Base-by-base conservation (phyloP, 2,329 filamentous ascomycete genomes). In the Colletotrichum musae region DNA sequence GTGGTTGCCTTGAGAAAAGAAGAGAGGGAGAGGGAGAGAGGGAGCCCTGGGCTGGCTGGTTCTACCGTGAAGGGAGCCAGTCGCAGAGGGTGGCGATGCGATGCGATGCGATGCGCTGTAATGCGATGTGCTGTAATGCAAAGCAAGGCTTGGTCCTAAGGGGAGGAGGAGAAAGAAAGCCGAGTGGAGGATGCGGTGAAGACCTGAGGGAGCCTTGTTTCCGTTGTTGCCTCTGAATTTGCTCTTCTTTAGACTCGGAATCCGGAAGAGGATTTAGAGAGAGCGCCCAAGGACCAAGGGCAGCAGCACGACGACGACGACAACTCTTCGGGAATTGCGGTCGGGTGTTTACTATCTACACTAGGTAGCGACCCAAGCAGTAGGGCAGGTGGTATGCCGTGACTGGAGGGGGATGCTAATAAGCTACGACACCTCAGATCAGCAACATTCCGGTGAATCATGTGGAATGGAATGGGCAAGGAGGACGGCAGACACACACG, bases 341-440 rank as follows among this genome's bases (percentile, higher is more conserved):
- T n/a, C 41, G 41, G 41, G 15, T 43, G 41, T n/a, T 43, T 36
- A 36, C 32, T 36, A 36, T 36, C 32, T 36, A 36, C 32, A 36
- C 32, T 36, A 36, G 21, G 21, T 24, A 24, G 9, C 32, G 32
- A 36, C 32, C 32, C 32, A 36, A 36, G 32, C 32, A 18, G 45
- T 47, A 47, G 6, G 45, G 45, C 45, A 47, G 18, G 45, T 36
- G 9, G 32, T 36, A 36, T 36, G 32, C 32, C 32, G 32, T 50
- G 43, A 24, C 36, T 15, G 15, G 21, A 24, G 15, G 21, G 36
- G 18, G n/a, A 47, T 15, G 36, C 32, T 10, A 36, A 36, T 65
- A 57, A 60, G 51, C 63, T 70, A 70, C 50, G 51, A 67, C 10
- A 56, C 63, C 57, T 66, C 62, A 70, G 51, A 58, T 70, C 67